Evolutionary conservation across 2,329 filamentous ascomycete species (phyloP).

Genomic region (Hypoxylon sp.): DNA sequence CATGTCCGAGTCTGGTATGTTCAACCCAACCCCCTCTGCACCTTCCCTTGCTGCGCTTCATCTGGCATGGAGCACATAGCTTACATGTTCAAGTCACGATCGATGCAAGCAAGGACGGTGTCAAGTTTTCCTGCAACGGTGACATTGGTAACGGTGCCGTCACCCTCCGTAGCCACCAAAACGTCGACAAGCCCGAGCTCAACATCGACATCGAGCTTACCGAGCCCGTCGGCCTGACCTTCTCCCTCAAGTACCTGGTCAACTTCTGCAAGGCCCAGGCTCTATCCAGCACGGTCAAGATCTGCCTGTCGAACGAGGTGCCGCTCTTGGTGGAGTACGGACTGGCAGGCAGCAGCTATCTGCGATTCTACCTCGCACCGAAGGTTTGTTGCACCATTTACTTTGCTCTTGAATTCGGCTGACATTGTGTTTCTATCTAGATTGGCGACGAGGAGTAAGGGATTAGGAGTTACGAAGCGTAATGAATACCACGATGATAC

Average conservation of each 20-base stretch:
- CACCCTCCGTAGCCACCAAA: constrained; percentile 87
- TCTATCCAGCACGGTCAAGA: constrained; percentile 83
- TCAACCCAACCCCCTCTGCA: background rate
- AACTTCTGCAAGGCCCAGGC: constrained; percentile 99
- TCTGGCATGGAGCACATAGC: constrained; percentile 18
- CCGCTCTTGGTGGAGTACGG: constrained; percentile 94
- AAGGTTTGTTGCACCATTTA: constrained; percentile 73
- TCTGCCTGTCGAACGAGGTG: constrained; percentile 95
- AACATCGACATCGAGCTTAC: constrained; percentile 90
- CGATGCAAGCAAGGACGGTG: constrained; percentile 94
- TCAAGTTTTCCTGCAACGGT: constrained; percentile 93
- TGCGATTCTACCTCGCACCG: constrained; percentile 97
- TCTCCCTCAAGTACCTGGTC: constrained; percentile 98
- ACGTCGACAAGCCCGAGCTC: constrained; percentile 87
- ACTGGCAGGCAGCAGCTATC: constrained; percentile 82
- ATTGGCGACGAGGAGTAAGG: constrained; percentile 75
- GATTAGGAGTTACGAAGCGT: constrained; percentile 25
- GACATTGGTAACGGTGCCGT: constrained; percentile 97
- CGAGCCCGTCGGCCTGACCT: constrained; percentile 93
- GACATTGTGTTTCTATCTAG: constrained; percentile 60
- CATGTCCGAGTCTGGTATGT: constrained; percentile 93
- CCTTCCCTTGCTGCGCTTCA: background rate
- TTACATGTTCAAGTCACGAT: constrained; percentile 76
- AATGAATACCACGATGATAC: constrained; percentile 42
- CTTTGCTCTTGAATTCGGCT: background rate